Conservation (phyloP, 1,284 basidiomycete species). For the Irpex sp. region DNA sequence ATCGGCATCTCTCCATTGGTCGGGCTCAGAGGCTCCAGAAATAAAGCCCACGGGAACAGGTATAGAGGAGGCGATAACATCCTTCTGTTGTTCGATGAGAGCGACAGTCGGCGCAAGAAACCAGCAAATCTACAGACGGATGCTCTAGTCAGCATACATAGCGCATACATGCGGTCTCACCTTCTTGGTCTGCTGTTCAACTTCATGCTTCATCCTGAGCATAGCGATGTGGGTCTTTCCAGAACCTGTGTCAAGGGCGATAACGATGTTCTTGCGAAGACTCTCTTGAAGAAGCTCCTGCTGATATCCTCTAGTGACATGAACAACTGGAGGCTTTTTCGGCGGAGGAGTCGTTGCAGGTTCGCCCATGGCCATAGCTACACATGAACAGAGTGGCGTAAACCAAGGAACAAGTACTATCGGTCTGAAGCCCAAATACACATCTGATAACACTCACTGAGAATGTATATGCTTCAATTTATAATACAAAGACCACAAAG, state of each 20-base stretch:
- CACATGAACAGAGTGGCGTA: background rate
- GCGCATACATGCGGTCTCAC: slow-evolving; percentile 29
- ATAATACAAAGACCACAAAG: too few species aligned
- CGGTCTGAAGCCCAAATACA: too few species aligned
- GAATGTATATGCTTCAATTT: too few species aligned
- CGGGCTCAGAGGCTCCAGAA: slow-evolving; percentile 65
- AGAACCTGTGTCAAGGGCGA: slow-evolving; percentile 73
- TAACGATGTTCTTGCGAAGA: slow-evolving; percentile 58
- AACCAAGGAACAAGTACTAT: background rate
- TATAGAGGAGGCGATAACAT: slow-evolving; percentile 49
- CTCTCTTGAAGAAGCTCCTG: slow-evolving; percentile 72
- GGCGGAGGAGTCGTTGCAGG: background rate
- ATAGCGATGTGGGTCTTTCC: slow-evolving; percentile 80
- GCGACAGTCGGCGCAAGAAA: slow-evolving; percentile 76
- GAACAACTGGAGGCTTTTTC: slow-evolving; percentile 5
- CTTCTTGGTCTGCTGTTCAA: slow-evolving; percentile 53
- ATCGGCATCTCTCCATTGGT: slow-evolving; percentile 65
- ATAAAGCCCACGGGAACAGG: slow-evolving; percentile 56
- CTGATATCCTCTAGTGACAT: slow-evolving; percentile 55
- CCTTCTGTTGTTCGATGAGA: slow-evolving; percentile 65
- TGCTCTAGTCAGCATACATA: background rate
- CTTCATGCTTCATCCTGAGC: slow-evolving; percentile 62
- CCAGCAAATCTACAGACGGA: slow-evolving; percentile 54
- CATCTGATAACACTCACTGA: too few species aligned
- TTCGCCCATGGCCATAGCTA: background rate